Evolutionary conservation across 495 filamentous ascomycete species (phyloP).

Genomic region (Neurospora discreta): DNA sequence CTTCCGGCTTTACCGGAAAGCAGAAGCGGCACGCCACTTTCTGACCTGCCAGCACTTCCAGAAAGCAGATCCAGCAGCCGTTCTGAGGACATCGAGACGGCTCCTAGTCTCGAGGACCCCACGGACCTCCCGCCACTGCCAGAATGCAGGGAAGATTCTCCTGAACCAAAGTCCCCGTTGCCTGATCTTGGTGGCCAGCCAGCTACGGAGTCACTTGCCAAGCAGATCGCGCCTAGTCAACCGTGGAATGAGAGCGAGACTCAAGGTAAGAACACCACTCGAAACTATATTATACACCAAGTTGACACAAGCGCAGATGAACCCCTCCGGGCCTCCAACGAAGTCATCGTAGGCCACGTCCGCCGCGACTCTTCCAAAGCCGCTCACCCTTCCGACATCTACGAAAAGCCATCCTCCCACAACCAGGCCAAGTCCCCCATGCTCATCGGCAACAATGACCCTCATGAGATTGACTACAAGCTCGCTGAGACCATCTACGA

Average conservation of each 20-base stretch:
- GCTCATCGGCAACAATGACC: background rate
- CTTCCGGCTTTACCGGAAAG: background rate
- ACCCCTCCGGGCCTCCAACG: background rate
- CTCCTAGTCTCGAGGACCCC: background rate
- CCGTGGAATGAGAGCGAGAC: background rate
- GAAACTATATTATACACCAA: no score
- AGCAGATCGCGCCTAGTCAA: background rate
- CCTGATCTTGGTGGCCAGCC: constrained; percentile 3
- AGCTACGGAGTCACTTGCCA: background rate
- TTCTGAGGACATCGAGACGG: background rate
- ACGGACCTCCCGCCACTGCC: background rate
- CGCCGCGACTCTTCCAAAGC: constrained; percentile 7
- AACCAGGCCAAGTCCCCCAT: constrained; percentile 2
- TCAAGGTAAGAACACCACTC: no score
- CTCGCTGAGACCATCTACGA: constrained; percentile 12
- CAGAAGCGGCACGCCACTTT: constrained; percentile 1
- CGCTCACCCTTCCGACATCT: constrained; percentile 1
- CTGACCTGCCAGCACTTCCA: background rate
- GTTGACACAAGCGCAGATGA: no score
- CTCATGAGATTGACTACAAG: background rate
- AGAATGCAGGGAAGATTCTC: constrained; percentile 1
- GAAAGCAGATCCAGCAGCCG: background rate
- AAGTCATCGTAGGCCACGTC: constrained; percentile 17
- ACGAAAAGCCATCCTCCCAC: constrained; percentile 9
- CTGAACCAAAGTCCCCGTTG: constrained; percentile 1